These are phyloP conservation scores for Spiraea crenata DNA, from an alignment of 331 rosid genomes.

Conservation along the genomic window DNA sequence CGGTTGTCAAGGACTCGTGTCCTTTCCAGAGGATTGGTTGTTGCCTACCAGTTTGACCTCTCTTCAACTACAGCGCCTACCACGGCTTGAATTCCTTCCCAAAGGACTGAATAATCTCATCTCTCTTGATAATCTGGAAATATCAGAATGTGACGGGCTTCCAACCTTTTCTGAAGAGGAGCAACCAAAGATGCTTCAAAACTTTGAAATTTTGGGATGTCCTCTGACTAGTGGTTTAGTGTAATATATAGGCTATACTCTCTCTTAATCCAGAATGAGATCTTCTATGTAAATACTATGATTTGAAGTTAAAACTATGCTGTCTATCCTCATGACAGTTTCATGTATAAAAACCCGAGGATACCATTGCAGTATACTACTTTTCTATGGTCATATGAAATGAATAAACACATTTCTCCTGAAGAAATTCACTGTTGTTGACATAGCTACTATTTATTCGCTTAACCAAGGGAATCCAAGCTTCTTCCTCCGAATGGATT, in stretches of 20 bases:
- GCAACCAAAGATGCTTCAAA: conserved; percentile 21
- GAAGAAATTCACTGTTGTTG: too few species aligned
- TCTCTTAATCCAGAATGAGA: neutral
- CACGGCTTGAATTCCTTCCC: conserved; percentile 29
- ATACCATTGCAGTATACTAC: too few species aligned
- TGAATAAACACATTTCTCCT: too few species aligned
- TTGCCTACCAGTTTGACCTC: conserved; percentile 30
- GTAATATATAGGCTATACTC: neutral
- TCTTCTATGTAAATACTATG: neutral
- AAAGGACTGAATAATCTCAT: conserved; percentile 22
- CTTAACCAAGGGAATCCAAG: too few species aligned
- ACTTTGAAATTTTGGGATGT: conserved; percentile 23
- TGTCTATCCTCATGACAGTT: too few species aligned
- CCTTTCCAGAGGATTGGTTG: conserved; percentile 34
- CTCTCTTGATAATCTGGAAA: conserved; percentile 26
- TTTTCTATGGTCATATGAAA: too few species aligned
- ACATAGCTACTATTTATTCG: too few species aligned
- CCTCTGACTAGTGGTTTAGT: neutral
- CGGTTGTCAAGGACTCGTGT: conserved; percentile 29
- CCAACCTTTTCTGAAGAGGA: conserved; percentile 11
- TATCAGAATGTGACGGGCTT: conserved; percentile 30
- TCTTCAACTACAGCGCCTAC: conserved; percentile 34
- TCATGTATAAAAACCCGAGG: too few species aligned
- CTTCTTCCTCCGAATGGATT: too few species aligned
- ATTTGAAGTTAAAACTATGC: neutral